Base-by-base conservation (phyloP, 371 early-diverging fungal species). In the Mucor piriformis region DNA sequence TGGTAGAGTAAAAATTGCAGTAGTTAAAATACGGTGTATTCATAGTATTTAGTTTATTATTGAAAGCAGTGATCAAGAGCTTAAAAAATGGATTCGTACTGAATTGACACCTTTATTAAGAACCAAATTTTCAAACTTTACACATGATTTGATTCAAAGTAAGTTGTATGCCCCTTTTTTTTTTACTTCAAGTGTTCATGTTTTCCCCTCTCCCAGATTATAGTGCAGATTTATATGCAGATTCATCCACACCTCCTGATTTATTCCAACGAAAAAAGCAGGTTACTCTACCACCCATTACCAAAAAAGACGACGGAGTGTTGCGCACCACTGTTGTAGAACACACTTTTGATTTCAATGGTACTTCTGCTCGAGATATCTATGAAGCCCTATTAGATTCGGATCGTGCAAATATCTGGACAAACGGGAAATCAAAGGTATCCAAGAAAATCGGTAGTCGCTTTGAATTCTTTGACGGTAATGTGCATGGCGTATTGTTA, bases 401-500 rank as follows among this genome's bases (percentile, higher is more conserved):
- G 38, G 76, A 76, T 42, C 83, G 92, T 25, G 93, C 92, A 27
- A 62, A 68, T 3, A 82, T 77, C 29, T 97, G 97, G 97, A 87
- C 95, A 2, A 76, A 82, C 21, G 67, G 74, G 55, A 82, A 76
- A 50, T 56, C 67, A 35, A 80, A 81, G 52, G 73, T 84, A 20
- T 73, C 82, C 12, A 65, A 63, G 46, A 74, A 81, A 55, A 67
- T 80, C 18, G 92, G 91, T 21, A 62, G 79, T 20, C 63, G 68
- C 50, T 93, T 92, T 75, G 79, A 79, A 57, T 72, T 95, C 43
- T 94, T 97, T 74, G 91, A 86, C 44, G 95, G 93, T 16, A 93
- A 94, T 67, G 88, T 97, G 37, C 84, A 87, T 23, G 97, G 97
- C 21, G 80, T 81, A 63, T 74, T 91, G 53, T 63, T 84, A 42